Evolutionary conservation across 2,329 filamentous ascomycete species (phyloP).

Genomic region (Penicillium sp.): DNA sequence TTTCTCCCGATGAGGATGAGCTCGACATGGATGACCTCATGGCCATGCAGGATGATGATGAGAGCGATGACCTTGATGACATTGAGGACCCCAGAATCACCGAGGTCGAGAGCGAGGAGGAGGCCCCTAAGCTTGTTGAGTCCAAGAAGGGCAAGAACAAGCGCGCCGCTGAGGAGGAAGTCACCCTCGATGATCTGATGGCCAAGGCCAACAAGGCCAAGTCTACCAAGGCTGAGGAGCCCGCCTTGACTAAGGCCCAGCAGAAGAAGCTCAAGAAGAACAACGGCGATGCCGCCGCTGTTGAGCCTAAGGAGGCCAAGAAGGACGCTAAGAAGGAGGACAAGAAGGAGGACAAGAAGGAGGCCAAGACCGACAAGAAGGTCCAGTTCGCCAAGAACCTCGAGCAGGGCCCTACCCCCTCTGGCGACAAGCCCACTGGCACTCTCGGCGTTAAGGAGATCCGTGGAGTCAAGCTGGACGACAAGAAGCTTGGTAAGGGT

Average conservation of each 20-base stretch:
- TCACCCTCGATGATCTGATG: conserved; percentile 77
- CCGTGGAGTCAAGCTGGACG: conserved; percentile 87
- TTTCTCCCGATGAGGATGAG: conserved; percentile 77
- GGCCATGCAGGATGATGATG: conserved; percentile 52
- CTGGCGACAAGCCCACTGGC: conserved; percentile 56
- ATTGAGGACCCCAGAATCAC: conserved; percentile 77
- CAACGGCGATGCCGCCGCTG: conserved; percentile 77
- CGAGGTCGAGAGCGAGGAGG: conserved; percentile 78
- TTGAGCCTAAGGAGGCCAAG: conserved; percentile 55
- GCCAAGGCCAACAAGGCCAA: conserved; percentile 65
- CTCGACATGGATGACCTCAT: conserved; percentile 59
- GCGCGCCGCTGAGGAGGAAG: conserved; percentile 75
- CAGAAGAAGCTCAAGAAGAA: conserved; percentile 99
- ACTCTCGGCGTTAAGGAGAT: conserved; percentile 72
- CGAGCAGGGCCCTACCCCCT: conserved; percentile 88
- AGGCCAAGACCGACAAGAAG: conserved; percentile 76
- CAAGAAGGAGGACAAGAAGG: conserved; percentile 65
- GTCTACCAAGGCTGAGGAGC: conserved; percentile 57
- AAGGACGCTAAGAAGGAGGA: conserved; percentile 65
- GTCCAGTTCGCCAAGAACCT: conserved; percentile 99
- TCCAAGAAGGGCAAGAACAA: conserved; percentile 79
- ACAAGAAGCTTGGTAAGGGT: conserved; percentile 88
- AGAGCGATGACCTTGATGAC: conserved; percentile 75
- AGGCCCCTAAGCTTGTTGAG: conserved; percentile 56
- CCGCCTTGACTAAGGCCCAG: conserved; percentile 91